Percentiles rank a stretch among this genome's conserved stretches.
Evolutionary conservation across 306 rosid species (phyloP).

Genomic region (Sicyos baderoa): DNA sequence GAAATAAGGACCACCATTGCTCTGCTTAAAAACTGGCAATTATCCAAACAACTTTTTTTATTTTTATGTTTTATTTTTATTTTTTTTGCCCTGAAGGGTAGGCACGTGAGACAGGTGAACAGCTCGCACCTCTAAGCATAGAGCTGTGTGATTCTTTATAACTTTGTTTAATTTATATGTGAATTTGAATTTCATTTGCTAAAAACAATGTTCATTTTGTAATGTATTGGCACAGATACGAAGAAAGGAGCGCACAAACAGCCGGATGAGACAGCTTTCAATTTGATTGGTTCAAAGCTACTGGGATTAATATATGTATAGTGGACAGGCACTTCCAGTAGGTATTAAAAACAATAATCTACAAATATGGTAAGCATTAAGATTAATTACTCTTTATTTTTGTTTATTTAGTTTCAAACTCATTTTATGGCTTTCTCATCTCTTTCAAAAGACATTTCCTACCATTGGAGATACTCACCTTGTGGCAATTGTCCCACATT

Average conservation of each 20-base stretch:
- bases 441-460: background rate
- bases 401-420: background rate
- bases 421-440: background rate
- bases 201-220: conserved; percentile 16
- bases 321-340: background rate
- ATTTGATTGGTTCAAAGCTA: conserved; percentile 4
- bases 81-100: conserved; percentile 21
- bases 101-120: conserved; percentile 55
- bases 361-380: background rate
- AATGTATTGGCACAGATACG: conserved; percentile 15
- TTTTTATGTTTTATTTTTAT: background rate
- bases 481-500: too few relatives aligned
- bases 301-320: conserved; percentile 1
- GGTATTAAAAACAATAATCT: background rate
- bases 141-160: conserved; percentile 29
- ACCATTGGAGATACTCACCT: too few relatives aligned
- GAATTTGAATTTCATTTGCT: conserved; percentile 13
- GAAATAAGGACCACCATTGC: background rate
- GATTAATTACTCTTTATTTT: background rate
- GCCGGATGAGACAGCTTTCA: conserved; percentile 10
- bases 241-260: conserved; percentile 4
- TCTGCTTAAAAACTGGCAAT: conserved; percentile 7
- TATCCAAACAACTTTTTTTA: background rate
- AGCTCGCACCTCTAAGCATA: conserved; percentile 61
- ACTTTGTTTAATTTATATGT: conserved; percentile 6